phyloP scores from a whole-genome alignment of 352 stramenopile species.

The Aphanomyces cochlioides region DNA sequence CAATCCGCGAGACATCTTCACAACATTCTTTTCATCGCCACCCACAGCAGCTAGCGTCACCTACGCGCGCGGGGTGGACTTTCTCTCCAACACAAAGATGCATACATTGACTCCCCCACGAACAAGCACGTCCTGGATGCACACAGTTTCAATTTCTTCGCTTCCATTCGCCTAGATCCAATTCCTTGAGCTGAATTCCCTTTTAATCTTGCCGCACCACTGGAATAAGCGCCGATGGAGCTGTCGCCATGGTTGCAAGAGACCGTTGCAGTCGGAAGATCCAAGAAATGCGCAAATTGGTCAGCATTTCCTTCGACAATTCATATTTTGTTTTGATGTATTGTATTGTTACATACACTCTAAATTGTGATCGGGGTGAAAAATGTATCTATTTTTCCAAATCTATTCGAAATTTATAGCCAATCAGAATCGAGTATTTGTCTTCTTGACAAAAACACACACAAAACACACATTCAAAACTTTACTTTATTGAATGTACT shows the following conservation, averaged over 20 bases:
- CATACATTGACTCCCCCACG: constrained; percentile 53
- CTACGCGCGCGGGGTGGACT: neutral
- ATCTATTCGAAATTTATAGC: too few relatives aligned
- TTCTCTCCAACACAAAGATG: neutral
- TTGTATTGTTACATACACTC: too few relatives aligned
- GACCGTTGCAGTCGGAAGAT: neutral
- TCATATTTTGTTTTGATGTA: neutral
- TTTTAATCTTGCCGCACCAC: constrained; percentile 30
- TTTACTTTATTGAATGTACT: too few relatives aligned
- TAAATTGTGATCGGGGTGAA: too few relatives aligned
- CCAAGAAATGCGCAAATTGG: neutral
- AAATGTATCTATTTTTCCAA: too few relatives aligned
- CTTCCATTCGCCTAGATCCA: constrained; percentile 61
- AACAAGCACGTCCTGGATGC: constrained; percentile 65
- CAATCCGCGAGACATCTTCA: constrained; percentile 70
- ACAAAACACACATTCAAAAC: too few relatives aligned
- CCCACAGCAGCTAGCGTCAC: constrained; percentile 67
- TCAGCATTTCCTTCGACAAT: neutral
- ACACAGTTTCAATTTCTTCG: constrained; percentile 81
- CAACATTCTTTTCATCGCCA: constrained; percentile 52
- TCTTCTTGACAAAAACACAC: too few relatives aligned
- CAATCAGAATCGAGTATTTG: too few relatives aligned
- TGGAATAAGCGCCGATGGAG: constrained; percentile 37
- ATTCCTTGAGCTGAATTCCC: too few relatives aligned
- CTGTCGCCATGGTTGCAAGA: neutral